A percentile compares a stretch with the other conserved stretches of the same genome.
Evolutionary conservation across 1,284 basidiomycete genomes (phyloP).

Genomic region (Ceratobasidium papillatum): DNA sequence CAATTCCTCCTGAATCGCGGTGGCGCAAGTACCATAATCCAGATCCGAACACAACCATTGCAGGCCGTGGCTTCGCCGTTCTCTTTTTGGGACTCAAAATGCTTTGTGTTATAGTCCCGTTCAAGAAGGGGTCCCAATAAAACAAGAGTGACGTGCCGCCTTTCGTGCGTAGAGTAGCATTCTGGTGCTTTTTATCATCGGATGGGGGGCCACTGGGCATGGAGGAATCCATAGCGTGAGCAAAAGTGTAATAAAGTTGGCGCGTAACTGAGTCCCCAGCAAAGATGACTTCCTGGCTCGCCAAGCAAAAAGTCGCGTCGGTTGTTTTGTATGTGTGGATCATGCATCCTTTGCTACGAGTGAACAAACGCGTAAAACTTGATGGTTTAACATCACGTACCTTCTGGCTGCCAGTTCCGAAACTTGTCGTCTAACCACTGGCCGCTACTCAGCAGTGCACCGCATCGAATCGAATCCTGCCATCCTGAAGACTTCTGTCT

Average conservation of each 20-base stretch:
- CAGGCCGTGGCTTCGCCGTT: slow-evolving; percentile 53
- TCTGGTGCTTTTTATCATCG: slow-evolving; percentile 72
- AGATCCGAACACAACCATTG: slow-evolving; percentile 80
- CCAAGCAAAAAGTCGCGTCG: slow-evolving; percentile 65
- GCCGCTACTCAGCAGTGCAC: slow-evolving; percentile 73
- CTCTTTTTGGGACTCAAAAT: slow-evolving; percentile 40
- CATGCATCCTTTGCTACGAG: slow-evolving; percentile 71
- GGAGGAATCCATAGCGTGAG: slow-evolving; percentile 64
- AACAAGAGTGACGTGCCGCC: slow-evolving; percentile 68
- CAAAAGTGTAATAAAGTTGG: slow-evolving; percentile 78
- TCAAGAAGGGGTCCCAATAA: slow-evolving; percentile 84
- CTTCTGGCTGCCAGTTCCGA: slow-evolving; percentile 86
- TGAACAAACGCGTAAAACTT: slow-evolving; percentile 26
- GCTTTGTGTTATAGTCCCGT: slow-evolving; percentile 58
- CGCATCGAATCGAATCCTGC: slow-evolving; percentile 75
- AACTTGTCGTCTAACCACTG: slow-evolving; percentile 76
- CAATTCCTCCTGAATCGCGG: slow-evolving; percentile 72
- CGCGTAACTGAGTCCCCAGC: slow-evolving; percentile 87
- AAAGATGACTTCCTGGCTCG: slow-evolving; percentile 69
- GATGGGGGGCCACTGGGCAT: slow-evolving; percentile 65
- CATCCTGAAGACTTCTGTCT: slow-evolving; percentile 60
- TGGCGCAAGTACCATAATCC: slow-evolving; percentile 90
- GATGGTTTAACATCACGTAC: slow-evolving; percentile 55
- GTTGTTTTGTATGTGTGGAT: slow-evolving; percentile 66
- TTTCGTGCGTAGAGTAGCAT: slow-evolving; percentile 61